Base-by-base conservation (phyloP, 148 eudicot genomes). In the Chenopodium album region DNA sequence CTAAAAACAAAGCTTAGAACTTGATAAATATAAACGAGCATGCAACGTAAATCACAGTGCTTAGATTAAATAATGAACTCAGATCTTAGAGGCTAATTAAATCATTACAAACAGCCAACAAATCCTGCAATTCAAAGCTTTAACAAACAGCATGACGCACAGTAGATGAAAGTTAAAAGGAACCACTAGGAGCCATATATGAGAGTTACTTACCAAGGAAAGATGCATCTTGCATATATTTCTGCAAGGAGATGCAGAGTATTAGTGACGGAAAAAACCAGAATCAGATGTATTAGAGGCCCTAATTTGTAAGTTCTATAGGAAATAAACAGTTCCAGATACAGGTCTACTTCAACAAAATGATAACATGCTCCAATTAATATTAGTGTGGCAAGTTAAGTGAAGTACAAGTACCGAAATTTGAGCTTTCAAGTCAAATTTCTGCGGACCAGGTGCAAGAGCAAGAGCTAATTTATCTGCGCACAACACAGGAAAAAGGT, bases 191-290 rank as follows among this genome's bases (percentile, higher is more conserved):
- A 31, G 59, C 68, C 64, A 71, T 71, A 9, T 9, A 48, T 34
- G 11, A 54, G 73, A 77, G 75, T 1, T 47, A 76, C 88, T 85
- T 85, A 94, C 98, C 98, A 76, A 88, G 91, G 85, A 94, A 92
- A 34, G 98, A 91, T 54, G 90, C 77, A 86, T 89, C 93, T 71
- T 87, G 89, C 89, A 94, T 81, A 79, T 89, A 91, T 79, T 69
- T 88, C 98, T 94, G 98, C 92, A 83, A 80, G 37, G 71, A 50
- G 16, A 44, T 63, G 60, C 47, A 23, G 62, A 56, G 22, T 56
- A 56, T 56, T 56, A 80, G 72, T 74, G 10, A 17, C 28, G 23
- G 32, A 44, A 23, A 1, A 67, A 34, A 84, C 41, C 54, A 28
- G 28, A 10, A 77, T 66, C 17, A 67, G 46, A 44, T 29, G 12